Evolutionary conservation across 176 grass and related monocot genomes (phyloP).

Genomic region (Aegilops speltoides): DNA sequence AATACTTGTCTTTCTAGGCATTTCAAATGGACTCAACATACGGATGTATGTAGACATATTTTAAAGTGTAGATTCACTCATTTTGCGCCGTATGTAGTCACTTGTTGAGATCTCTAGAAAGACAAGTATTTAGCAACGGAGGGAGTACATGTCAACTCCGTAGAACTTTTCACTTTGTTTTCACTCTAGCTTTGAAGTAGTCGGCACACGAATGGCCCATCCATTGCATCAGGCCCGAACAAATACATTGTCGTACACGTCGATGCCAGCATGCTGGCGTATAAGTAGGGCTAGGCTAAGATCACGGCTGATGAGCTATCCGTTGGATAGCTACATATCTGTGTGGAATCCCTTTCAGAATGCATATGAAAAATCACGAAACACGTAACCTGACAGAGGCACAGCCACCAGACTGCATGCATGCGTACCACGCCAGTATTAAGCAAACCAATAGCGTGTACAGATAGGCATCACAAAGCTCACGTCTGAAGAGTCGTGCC

Average conservation of each 20-base stretch:
- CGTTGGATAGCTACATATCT: slow-evolving; percentile 20
- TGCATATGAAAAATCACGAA: neutral
- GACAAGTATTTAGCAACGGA: too few relatives aligned
- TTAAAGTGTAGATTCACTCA: too few relatives aligned
- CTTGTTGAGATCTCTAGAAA: too few relatives aligned
- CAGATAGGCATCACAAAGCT: neutral
- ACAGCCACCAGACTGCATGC: slow-evolving; percentile 11
- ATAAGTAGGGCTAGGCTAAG: neutral
- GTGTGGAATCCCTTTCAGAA: slow-evolving; percentile 5
- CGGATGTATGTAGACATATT: too few relatives aligned
- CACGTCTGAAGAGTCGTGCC: neutral
- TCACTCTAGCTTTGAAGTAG: neutral
- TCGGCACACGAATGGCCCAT: neutral
- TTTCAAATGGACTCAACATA: too few relatives aligned
- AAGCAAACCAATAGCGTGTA: neutral
- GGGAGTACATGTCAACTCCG: neutral
- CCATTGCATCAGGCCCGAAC: neutral
- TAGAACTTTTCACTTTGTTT: neutral
- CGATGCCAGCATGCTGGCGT: neutral
- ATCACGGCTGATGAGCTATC: neutral
- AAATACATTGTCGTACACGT: neutral
- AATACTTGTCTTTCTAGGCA: too few relatives aligned
- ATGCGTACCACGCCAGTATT: neutral
- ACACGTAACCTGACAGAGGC: neutral
- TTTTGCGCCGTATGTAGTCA: too few relatives aligned